Conservation (phyloP, 2,329 filamentous ascomycete genomes). For the Botrytis fragariae region DNA sequence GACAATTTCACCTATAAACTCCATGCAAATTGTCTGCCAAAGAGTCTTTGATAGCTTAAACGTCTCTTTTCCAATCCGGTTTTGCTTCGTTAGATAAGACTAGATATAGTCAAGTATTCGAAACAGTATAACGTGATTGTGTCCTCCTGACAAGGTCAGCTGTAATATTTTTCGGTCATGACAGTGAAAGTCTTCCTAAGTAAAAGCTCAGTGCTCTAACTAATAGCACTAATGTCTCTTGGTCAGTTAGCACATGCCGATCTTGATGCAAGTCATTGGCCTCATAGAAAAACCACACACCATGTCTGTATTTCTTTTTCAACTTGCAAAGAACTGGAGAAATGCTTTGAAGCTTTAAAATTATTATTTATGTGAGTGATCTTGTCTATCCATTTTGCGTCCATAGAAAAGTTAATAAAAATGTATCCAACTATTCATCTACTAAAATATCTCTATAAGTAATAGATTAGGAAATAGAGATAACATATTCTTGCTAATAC, state of each 20-base stretch:
- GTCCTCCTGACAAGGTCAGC: background rate
- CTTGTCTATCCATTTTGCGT: background rate
- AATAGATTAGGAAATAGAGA: background rate
- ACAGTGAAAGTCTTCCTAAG: background rate
- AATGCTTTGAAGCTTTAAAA: background rate
- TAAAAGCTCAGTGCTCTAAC: background rate
- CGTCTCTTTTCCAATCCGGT: background rate
- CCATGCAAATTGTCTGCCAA: background rate
- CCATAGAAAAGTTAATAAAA: background rate
- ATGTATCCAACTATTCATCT: background rate
- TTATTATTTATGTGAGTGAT: background rate
- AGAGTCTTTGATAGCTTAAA: background rate
- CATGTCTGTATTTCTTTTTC: background rate
- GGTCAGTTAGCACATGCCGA: background rate
- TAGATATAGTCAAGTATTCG: background rate
- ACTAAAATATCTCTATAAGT: background rate
- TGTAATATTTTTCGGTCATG: background rate
- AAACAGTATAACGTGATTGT: background rate
- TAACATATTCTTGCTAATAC: background rate
- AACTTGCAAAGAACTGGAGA: background rate
- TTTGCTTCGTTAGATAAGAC: background rate
- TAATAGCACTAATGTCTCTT: background rate
- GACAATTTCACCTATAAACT: background rate
- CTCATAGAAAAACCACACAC: background rate
- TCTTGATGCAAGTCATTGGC: background rate